Base-by-base conservation (phyloP, 495 filamentous ascomycete species). In the Trichoderma virens region DNA sequence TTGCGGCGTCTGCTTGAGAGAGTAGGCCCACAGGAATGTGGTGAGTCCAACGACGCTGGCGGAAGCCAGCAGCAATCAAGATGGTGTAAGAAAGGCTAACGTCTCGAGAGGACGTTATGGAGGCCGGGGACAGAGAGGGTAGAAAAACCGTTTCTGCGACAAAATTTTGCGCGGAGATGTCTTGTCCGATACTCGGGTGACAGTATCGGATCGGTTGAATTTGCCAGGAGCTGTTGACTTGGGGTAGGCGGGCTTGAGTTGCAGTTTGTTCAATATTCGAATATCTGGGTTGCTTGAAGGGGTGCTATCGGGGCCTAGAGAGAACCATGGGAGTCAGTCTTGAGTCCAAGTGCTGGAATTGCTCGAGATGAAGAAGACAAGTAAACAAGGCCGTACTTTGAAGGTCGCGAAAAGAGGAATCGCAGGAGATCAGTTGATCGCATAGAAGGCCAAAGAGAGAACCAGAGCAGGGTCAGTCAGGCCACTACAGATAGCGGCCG, bases 351-450 rank as follows among this genome's bases (percentile, higher is more conserved):
- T 63, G 39, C 30, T 59, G 43, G 16, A 28, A 61, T 20, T n/a
- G 56, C 56, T 18, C 45, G 4, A 51, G 51, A 56, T 56, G 3
- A 8, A 39, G 59, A 2, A 32, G 27, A 2, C 5, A 60, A 35
- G 27, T 20, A 3, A 20, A 2, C 59, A 23, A 61, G 0, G 18
- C 5, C 61, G n/a, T 41, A 62, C 61, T 62, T 62, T 35, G 34
- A 41, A 62, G 61, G 61, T 41, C 61, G 61, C 27, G 61, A 41
- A 27, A 62, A 96, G 67, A 97, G 85, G 80, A 96, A 92, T 80
- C 91, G 90, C 72, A 97, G 85, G 69, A 97, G 87, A 76, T 96
- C 92, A 80, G 86, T 88, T 76, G 86, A 87, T 87, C 85, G 93
- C 93, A 97, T 97, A 84, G 84, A 59, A 32, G 14, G 60, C 27